Base-by-base conservation (phyloP, 768 basidiomycete genomes). In the Boletus sp. region DNA sequence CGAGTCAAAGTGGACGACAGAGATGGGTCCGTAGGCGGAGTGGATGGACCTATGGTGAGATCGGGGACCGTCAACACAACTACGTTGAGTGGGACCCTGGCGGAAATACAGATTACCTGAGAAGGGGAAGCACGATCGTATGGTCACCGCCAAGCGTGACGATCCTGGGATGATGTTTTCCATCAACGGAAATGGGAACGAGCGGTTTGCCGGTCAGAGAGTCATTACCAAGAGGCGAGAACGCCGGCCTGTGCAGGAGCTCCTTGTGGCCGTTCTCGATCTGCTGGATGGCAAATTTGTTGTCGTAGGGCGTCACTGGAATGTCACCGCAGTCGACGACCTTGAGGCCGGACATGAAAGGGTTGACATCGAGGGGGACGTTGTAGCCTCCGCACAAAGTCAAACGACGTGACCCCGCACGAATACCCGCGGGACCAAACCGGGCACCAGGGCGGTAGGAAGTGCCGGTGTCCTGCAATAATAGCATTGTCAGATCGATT, bases 71-170 rank as follows among this genome's bases (percentile, higher is more conserved):
- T 59, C 42, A 52, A 24, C 12, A 50, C 46, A 10, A 37, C n/a
- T 37, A 42, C n/a, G 28, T 15, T 2, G n/a, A 33, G 14, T 7
- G 15, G 12, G 30, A 28, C 24, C 18, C 4, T 28, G 12, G 24
- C 2, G 24, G 10, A 10, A 45, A 15, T 6, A 33, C 28, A 7
- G 46, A 57, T 42, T 12, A 68, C 70, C 70, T 67, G 53, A 79
- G 67, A 46, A 86, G 73, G 15, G 85, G 84, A 7, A 86, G 71
- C 37, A 85, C 90, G 58, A 94, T 90, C 9, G 91, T 92, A 67
- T 94, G 92, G 66, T 94, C 92, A 4, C 93, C 92, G 20, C 93
- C 93, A 35, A 94, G 82, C 20, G 91, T 90, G 58, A 94, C 80
- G 53, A 94, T 75, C 39, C 90, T 78, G 0, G 92, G 92, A 66